Conservation (phyloP, 192 early-diverging fungal genomes). For the Entomortierella lignicola region DNA sequence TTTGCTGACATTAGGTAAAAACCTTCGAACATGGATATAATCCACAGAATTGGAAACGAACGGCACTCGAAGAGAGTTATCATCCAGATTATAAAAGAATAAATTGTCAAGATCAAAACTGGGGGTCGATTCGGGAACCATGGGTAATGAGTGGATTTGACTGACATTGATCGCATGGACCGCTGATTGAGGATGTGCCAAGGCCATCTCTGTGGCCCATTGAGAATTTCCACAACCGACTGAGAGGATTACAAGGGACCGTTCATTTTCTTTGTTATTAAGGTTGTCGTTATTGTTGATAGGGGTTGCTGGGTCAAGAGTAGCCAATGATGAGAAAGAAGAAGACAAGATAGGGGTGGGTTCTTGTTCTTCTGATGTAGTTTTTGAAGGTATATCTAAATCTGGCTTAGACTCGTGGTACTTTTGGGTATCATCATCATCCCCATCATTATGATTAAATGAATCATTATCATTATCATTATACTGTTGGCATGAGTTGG, state of each 20-base stretch:
- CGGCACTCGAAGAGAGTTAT: slow-evolving; percentile 38
- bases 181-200: slow-evolving; percentile 49
- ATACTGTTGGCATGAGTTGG: background rate
- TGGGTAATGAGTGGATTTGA: slow-evolving; percentile 35
- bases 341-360: slow-evolving; percentile 13
- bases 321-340: slow-evolving; percentile 20
- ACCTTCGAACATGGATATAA: slow-evolving; percentile 50
- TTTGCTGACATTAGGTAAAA: slow-evolving; percentile 52
- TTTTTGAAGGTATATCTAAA: background rate
- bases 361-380: too few relatives aligned
- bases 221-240: slow-evolving; percentile 49
- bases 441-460: background rate
- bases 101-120: slow-evolving; percentile 50
- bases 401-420: background rate
- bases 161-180: slow-evolving; percentile 53
- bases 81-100: slow-evolving; percentile 54
- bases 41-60: slow-evolving; percentile 53
- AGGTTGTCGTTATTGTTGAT: too few relatives aligned
- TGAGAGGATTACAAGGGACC: slow-evolving; percentile 45
- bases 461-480: background rate
- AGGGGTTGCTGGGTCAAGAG: slow-evolving; percentile 3
- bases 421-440: background rate
- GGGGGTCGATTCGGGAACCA: slow-evolving; percentile 36
- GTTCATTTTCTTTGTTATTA: slow-evolving; percentile 28
- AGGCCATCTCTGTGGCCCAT: slow-evolving; percentile 52